phyloP scores from a whole-genome alignment of 768 basidiomycete genomes.

The Lactifluus rugatus region DNA sequence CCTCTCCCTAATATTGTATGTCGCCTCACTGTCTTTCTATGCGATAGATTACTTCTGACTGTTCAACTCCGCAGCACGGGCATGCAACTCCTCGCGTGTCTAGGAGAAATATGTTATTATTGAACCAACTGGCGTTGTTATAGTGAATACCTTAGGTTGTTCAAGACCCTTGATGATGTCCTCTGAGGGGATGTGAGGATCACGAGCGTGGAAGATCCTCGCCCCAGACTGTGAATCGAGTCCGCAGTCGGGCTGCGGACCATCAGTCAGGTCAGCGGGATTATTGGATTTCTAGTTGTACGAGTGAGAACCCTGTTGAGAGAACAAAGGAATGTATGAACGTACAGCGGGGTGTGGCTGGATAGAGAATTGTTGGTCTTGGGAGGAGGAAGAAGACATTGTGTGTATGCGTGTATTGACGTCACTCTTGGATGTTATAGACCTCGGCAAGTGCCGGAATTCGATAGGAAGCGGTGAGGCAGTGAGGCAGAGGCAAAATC shows the following conservation, averaged over 20 bases:
- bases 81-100: constrained; percentile 44
- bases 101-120: constrained; percentile 18
- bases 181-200: constrained; percentile 38
- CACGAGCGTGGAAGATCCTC: constrained; percentile 37
- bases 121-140: no score
- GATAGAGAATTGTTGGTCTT: constrained; percentile 34
- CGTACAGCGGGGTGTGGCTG: constrained; percentile 21
- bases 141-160: constrained; percentile 34
- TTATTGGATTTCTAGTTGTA: constrained; percentile 45
- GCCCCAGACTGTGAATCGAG: constrained; percentile 29
- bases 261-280: constrained; percentile 36
- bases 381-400: background rate
- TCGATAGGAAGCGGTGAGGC: background rate
- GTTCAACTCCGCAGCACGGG: constrained; percentile 40
- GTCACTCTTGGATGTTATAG: background rate
- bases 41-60: background rate
- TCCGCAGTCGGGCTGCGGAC: constrained; percentile 25
- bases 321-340: background rate
- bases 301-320: background rate
- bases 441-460: constrained; percentile 2
- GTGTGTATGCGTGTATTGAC: background rate
- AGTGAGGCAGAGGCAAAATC: constrained; percentile 3
- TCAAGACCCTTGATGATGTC: constrained; percentile 36
- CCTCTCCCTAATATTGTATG: background rate
- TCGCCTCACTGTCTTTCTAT: background rate